Evolutionary conservation across 106 monocot species (phyloP), one percentile per base, ranked within the genome.

Genomic region (Allium fistulosum): DNA sequence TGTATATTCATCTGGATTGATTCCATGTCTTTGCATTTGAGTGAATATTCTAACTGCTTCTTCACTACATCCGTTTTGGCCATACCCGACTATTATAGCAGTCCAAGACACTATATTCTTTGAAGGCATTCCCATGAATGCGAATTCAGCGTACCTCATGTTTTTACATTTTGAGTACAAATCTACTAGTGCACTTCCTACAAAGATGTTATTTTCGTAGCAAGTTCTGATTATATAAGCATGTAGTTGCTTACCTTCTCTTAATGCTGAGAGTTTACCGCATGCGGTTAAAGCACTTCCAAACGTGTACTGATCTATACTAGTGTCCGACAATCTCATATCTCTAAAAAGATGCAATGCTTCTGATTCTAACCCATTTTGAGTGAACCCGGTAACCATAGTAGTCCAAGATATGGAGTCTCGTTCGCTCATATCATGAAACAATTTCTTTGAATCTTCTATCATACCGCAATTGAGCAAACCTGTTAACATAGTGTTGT

Each of bases 81-180:
- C 84, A 74, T 90, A 94, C 8, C 87, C 94, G 16, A 90, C 90
- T 26, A 94, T 70, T 87, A 90, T 80, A 8, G 87, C 82, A 10
- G 94, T 94, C 94, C 94, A 94, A 3, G 92, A 81, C 8, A 93
- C 71, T 56, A 93, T 62, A 63, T 93, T 93, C 65, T 77, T 93
- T 8, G 26, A 50, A 16, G n/a, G 7, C 85, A 88, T 85, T 58
- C 73, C n/a, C 67, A 63, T 71, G 27, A 93, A 88, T 74, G 83
- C 78, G 8, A 66, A 17, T 69, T 83, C 84, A 7, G 85, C 83
- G 4, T 53, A 57, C 57, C 61, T 72, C 62, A 94, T 72, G 50
- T 15, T 70, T 72, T 74, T 76, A 28, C 94, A 90, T 59, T 87
- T 88, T n/a, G 82, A 90, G 63, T 90, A 90, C 90, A 90, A 90